Evolutionary conservation across 768 basidiomycete species (phyloP), one percentile per base, ranked within the genome.

Genomic region (Glaciozyma martinii): DNA sequence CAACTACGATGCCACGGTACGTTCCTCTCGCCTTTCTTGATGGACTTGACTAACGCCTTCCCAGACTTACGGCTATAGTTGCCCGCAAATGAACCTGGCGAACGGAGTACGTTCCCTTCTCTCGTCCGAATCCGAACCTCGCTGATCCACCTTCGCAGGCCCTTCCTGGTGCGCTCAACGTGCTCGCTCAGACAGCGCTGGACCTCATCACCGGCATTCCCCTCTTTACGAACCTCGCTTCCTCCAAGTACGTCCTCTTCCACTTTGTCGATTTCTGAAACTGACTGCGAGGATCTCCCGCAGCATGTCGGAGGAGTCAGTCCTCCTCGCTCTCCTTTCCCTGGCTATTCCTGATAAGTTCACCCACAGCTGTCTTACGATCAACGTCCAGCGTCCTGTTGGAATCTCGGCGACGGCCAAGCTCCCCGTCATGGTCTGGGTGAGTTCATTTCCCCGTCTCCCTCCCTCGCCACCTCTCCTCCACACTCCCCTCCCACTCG

Each of bases 311-410:
- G 25, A 21, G 19, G 47, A n/a, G 21, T 21, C 3, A 10, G 25
- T 21, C 4, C 21, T 49, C 16, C 23, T 10, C 2, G 25, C 29
- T n/a, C 15, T 25, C 25, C 47, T 46, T n/a, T n/a, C n/a, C n/a
- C n/a, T 21, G 8, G 5, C 13, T n/a, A 4, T 9, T 49, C 8
- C 47, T 23, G 47, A 12, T n/a, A n/a, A 33, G 33, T 21, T n/a
- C 3, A 78, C 78, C 0, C 81, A 82, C 67, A 79, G 82, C 66
- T 83, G 82, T 64, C 70, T 83, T 49, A 79, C 75, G 4, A 65
- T 82, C 50, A 81, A 82, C 69, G 71, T 82, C 42, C 77, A 75
- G 47, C 74, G 77, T 27, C 81, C 81, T 0, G 65, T 74, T 3
- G 55, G 55, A 21, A 42, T 37, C 32, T 37, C 55, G 37, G 75